Evolutionary conservation across 192 early-diverging fungal genomes (phyloP), one percentile per base, ranked within the genome.

Genomic region (Thamnidium elegans): DNA sequence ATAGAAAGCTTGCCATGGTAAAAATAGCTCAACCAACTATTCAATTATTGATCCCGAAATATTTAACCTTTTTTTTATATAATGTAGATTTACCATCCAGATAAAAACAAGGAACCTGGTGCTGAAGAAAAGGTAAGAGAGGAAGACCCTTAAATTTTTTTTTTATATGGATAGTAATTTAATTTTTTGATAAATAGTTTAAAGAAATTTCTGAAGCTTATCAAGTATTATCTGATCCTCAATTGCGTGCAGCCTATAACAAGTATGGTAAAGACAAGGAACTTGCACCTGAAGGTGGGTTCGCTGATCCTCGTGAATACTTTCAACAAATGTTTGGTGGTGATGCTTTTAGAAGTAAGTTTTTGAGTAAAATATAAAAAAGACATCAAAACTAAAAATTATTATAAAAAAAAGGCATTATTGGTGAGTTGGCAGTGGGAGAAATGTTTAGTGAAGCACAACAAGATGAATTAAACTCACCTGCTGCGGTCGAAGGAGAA

Each of bases 321-420:
- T 94, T 96, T 72, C 84, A 80, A 65, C 85, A 92, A 80, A 85
- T 89, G 68, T 96, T 96, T 84, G 94, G 94, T 59, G 92, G 92
- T 31, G 92, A 93, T 76, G 85, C 86, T 45, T 96, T 76, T 43
- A 48, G 61, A 62, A 47, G 73, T 75, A 70, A 13, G 56, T 32
- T 55, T 9, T n/a, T n/a, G n/a, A 34, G 36, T 36, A 34, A 30
- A 56, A 56, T 17, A 56, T 36, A 55, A 56, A 55, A 55, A 54
- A 55, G 30, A 39, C 5, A 6, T 39, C 14, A 48, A 19, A 14
- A 15, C 46, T 48, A 15, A 21, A 9, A 45, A 36, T n/a, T n/a
- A n/a, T n/a, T n/a, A n/a, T n/a, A 64, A 54, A 26, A 19, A 36
- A 70, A 77, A 62, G 84, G 84, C 67, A 84, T 96, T 66, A 92